A percentile compares a stretch with the other conserved stretches of the same genome.
Conservation (phyloP, 73 alveolate genomes). For the Stentor roeselii region DNA sequence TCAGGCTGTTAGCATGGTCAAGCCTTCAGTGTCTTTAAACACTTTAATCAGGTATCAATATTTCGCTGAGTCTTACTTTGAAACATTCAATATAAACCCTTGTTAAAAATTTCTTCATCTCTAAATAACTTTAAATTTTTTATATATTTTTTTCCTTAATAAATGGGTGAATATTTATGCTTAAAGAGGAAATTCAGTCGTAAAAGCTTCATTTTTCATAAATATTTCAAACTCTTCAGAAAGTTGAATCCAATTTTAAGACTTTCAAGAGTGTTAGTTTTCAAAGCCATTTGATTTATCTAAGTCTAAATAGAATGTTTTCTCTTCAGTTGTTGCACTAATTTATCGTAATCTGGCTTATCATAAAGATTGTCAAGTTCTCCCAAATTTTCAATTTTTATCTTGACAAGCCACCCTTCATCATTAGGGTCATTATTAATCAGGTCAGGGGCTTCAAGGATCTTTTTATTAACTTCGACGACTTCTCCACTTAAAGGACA, state of each 20-base stretch:
- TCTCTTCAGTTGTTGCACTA: slow-evolving; percentile 36
- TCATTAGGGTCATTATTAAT: slow-evolving; percentile 59
- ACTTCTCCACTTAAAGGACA: slow-evolving; percentile 69
- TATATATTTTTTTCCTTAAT: no score
- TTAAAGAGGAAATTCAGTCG: no score
- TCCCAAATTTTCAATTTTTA: slow-evolving; percentile 46
- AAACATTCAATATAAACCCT: no score
- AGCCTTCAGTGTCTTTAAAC: no score
- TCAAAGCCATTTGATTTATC: slow-evolving; percentile 19
- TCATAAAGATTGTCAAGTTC: slow-evolving; percentile 42
- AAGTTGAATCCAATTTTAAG: background rate
- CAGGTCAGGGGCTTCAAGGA: slow-evolving; percentile 52
- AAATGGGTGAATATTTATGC: no score
- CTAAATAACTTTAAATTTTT: no score
- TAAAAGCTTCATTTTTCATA: no score
- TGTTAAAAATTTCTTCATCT: no score
- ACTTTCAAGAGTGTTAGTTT: slow-evolving; percentile 29
- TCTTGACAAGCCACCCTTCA: slow-evolving; percentile 65
- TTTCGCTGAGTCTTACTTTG: no score
- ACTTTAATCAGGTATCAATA: no score
- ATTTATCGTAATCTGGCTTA: slow-evolving; percentile 41
- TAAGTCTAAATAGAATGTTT: slow-evolving; percentile 15
- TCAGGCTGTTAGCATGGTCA: no score
- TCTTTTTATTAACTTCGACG: slow-evolving; percentile 51
- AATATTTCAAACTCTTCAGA: no score